Evolutionary conservation across 495 filamentous ascomycete species (phyloP), one percentile per base, ranked within the genome.

Genomic region (Usnea hakonensis): DNA sequence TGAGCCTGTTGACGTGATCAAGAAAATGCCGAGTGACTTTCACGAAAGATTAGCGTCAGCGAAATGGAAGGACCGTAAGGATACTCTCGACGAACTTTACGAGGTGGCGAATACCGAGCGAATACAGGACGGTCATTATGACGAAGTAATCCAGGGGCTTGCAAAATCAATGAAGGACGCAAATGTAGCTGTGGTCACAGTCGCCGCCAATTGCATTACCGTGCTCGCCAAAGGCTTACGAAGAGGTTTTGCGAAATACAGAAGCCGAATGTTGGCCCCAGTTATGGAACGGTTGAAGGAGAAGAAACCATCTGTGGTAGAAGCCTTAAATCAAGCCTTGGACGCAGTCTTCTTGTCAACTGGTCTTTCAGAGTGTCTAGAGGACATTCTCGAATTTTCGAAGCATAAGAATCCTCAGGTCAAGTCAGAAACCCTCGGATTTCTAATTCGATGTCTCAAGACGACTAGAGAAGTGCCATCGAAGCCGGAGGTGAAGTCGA

Each of bases 121-220:
- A 58, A 96, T 99, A 71, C 92, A 95, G 73, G 94, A 97, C 62
- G 91, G 83, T 5, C 87, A 87, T 44, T 99, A 88, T 65, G 83
- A 87, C 72, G 91, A 97, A 64, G 85, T 96, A 68, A 83, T 89
- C 48, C 82, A 86, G 50, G 83, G 80, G 7, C 76, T 97, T 50
- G 94, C 94, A 33, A 97, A 97, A 72, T 90, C 83, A 67, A 97
- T 97, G 93, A 97, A 97, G 72, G 95, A 99, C 70, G 94, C 95
- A 55, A 99, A 99, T 69, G 87, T 99, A 68, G 89, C 90, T 10
- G 94, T 97, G 48, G 95, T 95, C 36, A 93, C 89, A 1, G 86
- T 91, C 53, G 94, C 95, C 13, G 93, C 92, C 21, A 94, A 97
- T 70, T 97, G 94, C 72, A 87, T 96, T 41, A 93, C 97, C 65